Evolutionary conservation across 2,329 filamentous ascomycete genomes (phyloP).

Genomic region (Aspergillus luchuensis): DNA sequence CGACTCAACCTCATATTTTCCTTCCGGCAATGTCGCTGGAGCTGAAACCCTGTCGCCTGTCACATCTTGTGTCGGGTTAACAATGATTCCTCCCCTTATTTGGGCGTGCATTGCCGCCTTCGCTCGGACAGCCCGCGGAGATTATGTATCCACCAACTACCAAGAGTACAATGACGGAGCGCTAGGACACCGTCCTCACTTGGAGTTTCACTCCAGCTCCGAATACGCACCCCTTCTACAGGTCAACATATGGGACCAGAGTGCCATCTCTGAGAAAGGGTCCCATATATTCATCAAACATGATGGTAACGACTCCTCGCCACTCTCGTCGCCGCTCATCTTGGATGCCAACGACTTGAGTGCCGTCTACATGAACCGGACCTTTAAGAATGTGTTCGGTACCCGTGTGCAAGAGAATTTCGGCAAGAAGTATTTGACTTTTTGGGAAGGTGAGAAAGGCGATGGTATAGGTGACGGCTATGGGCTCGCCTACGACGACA

Average conservation of each 20-base stretch:
- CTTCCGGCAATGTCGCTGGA: background rate
- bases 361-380: conserved; percentile 13
- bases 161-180: conserved; percentile 7
- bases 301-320: conserved; percentile 12
- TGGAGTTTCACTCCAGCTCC: conserved; percentile 11
- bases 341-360: conserved; percentile 11
- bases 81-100: conserved; percentile 3
- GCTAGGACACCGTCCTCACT: conserved; percentile 12
- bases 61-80: background rate
- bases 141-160: conserved; percentile 6
- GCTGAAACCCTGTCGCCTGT: background rate
- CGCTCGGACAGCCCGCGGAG: background rate
- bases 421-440: conserved; percentile 12
- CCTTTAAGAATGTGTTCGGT: conserved; percentile 13
- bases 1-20: background rate
- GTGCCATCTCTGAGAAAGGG: conserved; percentile 8
- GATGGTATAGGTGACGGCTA: conserved; percentile 12
- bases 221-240: conserved; percentile 13
- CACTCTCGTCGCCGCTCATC: conserved; percentile 12
- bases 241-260: conserved; percentile 8
- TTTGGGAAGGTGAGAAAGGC: conserved; percentile 15
- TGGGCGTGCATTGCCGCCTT: conserved; percentile 1
- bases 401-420: conserved; percentile 13
- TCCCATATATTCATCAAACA: conserved; percentile 15
- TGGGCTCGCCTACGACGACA: conserved; percentile 13